Conservation (phyloP, 75 land plant species). For the Cunninghamia lanceolata region DNA sequence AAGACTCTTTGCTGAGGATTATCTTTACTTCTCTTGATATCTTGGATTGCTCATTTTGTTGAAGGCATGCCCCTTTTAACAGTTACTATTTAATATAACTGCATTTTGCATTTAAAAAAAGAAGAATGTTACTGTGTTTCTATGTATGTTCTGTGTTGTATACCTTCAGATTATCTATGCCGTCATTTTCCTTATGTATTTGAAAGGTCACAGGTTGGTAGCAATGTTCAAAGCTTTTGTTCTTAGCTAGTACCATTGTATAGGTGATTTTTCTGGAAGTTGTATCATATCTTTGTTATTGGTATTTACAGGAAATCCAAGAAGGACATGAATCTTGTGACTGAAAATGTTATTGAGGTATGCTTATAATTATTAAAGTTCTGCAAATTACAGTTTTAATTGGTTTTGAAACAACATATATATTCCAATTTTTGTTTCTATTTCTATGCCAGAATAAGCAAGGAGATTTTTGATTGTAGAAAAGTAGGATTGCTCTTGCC, state of each 20-base stretch:
- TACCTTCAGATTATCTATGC: neutral
- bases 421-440: neutral
- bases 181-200: neutral
- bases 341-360: slow-evolving; percentile 7
- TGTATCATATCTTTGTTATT: neutral
- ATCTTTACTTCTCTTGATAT: no score
- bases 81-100: no score
- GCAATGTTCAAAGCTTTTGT: neutral
- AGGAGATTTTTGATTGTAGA: neutral
- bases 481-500: neutral
- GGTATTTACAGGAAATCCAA: slow-evolving; percentile 5
- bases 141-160: neutral
- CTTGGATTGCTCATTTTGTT: no score
- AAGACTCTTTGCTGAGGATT: no score
- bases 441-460: neutral
- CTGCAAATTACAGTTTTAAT: neutral
- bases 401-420: neutral
- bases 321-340: neutral
- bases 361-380: neutral
- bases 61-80: no score
- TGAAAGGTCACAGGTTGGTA: neutral
- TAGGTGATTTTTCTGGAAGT: neutral
- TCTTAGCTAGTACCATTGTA: neutral
- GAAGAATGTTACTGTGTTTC: neutral
- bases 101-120: no score